phyloP scores from a whole-genome alignment of 305 asterid genomes.

The Solanum hybrid region DNA sequence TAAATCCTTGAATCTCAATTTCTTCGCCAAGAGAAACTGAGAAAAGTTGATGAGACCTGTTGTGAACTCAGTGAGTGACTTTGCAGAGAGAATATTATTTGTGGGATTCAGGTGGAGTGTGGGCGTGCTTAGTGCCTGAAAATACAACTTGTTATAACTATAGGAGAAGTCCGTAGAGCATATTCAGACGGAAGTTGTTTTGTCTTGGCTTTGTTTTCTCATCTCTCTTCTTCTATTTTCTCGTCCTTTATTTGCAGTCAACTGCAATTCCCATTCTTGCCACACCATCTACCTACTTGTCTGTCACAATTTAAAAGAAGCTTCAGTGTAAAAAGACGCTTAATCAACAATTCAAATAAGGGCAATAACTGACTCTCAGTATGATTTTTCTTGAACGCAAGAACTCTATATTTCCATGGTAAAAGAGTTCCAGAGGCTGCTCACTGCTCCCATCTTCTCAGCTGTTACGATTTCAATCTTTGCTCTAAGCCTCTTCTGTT shows the following conservation, averaged over 20 bases:
- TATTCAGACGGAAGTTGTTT: neutral
- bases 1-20: too few relatives aligned
- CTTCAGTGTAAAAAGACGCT: too few relatives aligned
- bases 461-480: neutral
- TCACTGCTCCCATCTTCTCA: neutral
- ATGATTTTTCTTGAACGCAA: neutral
- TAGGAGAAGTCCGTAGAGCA: neutral
- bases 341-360: neutral
- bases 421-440: neutral
- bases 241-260: neutral
- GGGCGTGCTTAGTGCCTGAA: neutral
- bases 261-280: neutral
- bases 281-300: neutral
- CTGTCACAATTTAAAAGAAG: too few relatives aligned
- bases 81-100: too few relatives aligned
- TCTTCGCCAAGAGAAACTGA: too few relatives aligned
- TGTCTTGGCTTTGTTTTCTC: neutral
- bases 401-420: neutral
- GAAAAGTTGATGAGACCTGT: too few relatives aligned
- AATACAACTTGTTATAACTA: neutral
- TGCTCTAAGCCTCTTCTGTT: neutral
- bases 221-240: neutral
- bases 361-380: neutral
- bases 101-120: neutral
- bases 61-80: too few relatives aligned